Percentiles rank a stretch among this genome's conserved stretches.
phyloP scores from a whole-genome alignment of 140 eudicot genomes.

The Flaveria floridana region DNA sequence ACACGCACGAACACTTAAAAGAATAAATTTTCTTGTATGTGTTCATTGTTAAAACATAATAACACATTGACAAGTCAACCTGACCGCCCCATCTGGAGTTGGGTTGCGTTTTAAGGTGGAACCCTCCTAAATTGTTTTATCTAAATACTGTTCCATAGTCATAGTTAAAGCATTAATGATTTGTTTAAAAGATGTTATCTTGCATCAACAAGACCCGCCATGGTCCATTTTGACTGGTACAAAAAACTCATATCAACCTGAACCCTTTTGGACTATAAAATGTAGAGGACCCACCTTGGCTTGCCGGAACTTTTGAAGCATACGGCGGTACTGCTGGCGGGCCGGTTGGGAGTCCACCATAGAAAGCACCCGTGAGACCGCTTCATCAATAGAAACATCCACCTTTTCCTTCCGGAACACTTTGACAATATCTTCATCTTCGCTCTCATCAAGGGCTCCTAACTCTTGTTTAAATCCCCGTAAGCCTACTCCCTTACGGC shows the following conservation, averaged over 20 bases:
- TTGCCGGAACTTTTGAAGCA: constrained; percentile 73
- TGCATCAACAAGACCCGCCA: not conserved
- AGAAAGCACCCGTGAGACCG: constrained; percentile 74
- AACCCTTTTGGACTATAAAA: not conserved
- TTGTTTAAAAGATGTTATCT: not conserved
- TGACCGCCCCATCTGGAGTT: not conserved
- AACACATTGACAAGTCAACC: not conserved
- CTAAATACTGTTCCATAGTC: not conserved
- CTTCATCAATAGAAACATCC: constrained; percentile 78
- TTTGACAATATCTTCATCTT: constrained; percentile 76
- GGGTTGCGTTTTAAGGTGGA: not conserved
- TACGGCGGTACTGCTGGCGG: constrained; percentile 81
- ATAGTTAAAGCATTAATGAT: not conserved
- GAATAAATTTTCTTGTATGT: not conserved
- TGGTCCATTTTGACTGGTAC: not conserved
- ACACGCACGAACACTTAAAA: not conserved
- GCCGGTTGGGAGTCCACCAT: constrained; percentile 86
- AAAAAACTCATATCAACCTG: not conserved
- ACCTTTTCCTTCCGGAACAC: constrained; percentile 76
- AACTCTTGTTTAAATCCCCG: constrained; percentile 65
- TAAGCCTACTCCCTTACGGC: constrained; percentile 81
- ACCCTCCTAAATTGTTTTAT: not conserved
- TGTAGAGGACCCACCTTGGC: constrained; percentile 58
- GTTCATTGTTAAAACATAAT: not conserved
- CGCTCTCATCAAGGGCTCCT: constrained; percentile 49